Conservation (phyloP, 805 yeast genomes). For the Barnettozyma pratensis region DNA sequence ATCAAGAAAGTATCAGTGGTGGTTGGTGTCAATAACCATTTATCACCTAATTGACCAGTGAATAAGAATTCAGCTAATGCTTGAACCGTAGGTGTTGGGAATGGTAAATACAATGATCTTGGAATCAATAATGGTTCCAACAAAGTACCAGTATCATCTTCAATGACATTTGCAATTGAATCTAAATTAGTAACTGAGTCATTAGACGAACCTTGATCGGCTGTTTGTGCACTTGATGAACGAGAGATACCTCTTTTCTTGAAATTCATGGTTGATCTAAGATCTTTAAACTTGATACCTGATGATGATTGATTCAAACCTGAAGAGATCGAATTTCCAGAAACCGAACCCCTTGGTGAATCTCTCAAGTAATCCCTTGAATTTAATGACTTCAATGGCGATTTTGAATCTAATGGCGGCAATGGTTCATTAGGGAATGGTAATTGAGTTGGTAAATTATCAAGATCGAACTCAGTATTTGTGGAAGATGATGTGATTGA, state of each 20-base stretch:
- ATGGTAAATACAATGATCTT: constrained; percentile 64
- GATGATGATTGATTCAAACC: constrained; percentile 1
- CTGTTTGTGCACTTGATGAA: constrained; percentile 16
- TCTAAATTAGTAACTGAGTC: constrained; percentile 15
- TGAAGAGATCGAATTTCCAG: constrained; percentile 20
- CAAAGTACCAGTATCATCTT: constrained; percentile 19
- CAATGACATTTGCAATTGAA: constrained; percentile 10
- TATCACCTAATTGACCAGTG: constrained; percentile 75
- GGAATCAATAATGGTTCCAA: constrained; percentile 65
- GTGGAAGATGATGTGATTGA: constrained; percentile 25
- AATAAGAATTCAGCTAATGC: constrained; percentile 70
- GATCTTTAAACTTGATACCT: constrained; percentile 17
- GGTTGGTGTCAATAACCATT: constrained; percentile 68
- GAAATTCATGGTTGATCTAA: constrained; percentile 12
- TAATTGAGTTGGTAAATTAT: constrained; percentile 43
- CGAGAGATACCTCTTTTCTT: constrained; percentile 16
- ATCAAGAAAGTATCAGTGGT: constrained; percentile 58
- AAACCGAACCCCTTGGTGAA: constrained; percentile 46
- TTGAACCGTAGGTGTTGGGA: constrained; percentile 51
- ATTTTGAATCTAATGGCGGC: constrained; percentile 24
- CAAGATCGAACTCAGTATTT: constrained; percentile 23
- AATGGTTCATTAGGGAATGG: constrained; percentile 54
- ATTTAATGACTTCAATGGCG: constrained; percentile 8
- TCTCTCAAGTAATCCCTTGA: constrained; percentile 20
- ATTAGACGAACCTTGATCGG: constrained; percentile 10